Evolutionary conservation across 73 alveolate species (phyloP).

Genomic region (Paramecium sexaurelia): DNA sequence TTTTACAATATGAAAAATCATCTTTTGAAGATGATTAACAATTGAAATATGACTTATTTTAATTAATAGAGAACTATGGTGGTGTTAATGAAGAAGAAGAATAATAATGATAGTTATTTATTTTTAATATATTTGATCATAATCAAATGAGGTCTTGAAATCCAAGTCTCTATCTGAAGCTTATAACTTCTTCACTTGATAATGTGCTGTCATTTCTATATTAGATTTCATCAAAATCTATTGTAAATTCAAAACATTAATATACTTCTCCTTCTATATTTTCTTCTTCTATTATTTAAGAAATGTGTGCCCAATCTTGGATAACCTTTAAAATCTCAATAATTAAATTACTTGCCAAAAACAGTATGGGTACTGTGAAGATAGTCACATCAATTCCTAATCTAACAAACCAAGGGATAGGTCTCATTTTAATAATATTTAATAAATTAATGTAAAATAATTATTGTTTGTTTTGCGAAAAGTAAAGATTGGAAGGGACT

Average conservation of each 20-base stretch:
- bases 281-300: constrained; percentile 44
- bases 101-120: neutral
- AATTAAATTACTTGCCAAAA: neutral
- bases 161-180: neutral
- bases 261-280: constrained; percentile 38
- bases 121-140: neutral
- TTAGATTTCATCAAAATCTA: constrained; percentile 27
- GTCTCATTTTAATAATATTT: constrained; percentile 24
- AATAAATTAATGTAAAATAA: neutral
- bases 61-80: neutral
- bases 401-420: constrained; percentile 53
- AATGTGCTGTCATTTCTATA: constrained; percentile 38
- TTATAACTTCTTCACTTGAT: constrained; percentile 20
- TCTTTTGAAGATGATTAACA: neutral
- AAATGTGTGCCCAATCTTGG: constrained; percentile 46
- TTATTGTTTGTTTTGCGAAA: constrained; percentile 44
- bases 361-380: neutral
- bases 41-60: neutral
- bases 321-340: neutral
- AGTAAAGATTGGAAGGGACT: neutral
- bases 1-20: neutral
- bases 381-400: constrained; percentile 15
- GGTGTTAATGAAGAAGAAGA: neutral
- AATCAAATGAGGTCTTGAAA: constrained; percentile 18
- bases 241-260: neutral